Base-by-base conservation (phyloP, 306 rosid genomes). In the Styphnolobium japonicum region DNA sequence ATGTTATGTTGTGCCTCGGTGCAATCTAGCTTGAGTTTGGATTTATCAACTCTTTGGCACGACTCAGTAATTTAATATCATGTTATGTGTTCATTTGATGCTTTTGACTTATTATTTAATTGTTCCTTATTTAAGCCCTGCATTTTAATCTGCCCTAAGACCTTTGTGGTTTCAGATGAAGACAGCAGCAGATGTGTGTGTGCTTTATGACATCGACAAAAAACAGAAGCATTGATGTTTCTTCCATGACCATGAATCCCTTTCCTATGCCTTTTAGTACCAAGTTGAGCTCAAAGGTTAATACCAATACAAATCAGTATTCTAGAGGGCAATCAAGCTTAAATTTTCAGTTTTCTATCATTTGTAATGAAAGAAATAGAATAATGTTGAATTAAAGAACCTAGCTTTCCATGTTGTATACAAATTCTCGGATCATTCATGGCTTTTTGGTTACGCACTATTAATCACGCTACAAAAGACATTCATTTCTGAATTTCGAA, bases 151-250 rank as follows among this genome's bases (percentile, higher is more conserved):
- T 53, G 61, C 61, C 1, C 14, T 53, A 8, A 52, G 11, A 7
- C 8, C 65, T 9, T 71, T 43, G 21, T 29, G 62, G 12, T 67
- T 73, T 57, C 86, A 87, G 90, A 78, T 84, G 84, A 87, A 84
- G 88, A 84, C 88, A 2, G 90, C 90, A 9, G 85, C 90, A 21
- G 88, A 87, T 84, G 77, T 52, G 27, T 87, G 90, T 45, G 88
- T 87, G 73, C 90, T 84, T 55, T 77, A 78, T 33, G 90, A 87
- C 62, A 81, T 79, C 60, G 70, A 84, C 77, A 80, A 80, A 61
- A 84, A 81, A 76, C 90, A 81, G 73, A 87, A 84, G 88, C 78
- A 71, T 25, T 83, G 71, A 82, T 83, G 71, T 56, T 48, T 15
- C 27, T 21, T 14, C 5, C 10, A 49, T 40, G 2, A 23, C 19